These are phyloP conservation scores for Suhomyces coccinellae DNA, from an alignment of 1,139 yeast species.

Conservation along the genomic window DNA sequence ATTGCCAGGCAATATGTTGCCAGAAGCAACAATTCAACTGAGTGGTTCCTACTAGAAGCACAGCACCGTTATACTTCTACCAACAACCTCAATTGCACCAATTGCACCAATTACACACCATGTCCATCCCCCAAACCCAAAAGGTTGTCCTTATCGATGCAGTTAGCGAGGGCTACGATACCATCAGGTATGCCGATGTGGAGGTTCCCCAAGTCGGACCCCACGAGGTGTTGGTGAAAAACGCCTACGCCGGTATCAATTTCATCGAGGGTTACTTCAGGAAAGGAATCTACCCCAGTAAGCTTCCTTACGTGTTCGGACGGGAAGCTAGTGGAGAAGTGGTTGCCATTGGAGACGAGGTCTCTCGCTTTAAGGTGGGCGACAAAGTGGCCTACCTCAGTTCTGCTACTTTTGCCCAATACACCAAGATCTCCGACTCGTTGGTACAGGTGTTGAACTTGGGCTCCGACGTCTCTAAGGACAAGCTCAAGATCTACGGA, in stretches of 20 bases:
- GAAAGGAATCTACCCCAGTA: constrained; percentile 65
- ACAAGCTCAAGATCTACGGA: constrained; percentile 54
- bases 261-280: constrained; percentile 84
- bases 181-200: constrained; percentile 46
- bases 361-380: constrained; percentile 59
- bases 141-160: constrained; percentile 58
- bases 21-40: too few species aligned
- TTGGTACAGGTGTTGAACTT: constrained; percentile 45
- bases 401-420: constrained; percentile 66
- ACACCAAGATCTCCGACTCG: constrained; percentile 48
- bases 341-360: constrained; percentile 65
- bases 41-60: too few species aligned
- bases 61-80: background rate
- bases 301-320: constrained; percentile 68
- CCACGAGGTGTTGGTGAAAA: constrained; percentile 66
- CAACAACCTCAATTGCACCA: background rate
- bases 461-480: constrained; percentile 47
- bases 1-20: too few species aligned
- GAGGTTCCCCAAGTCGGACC: constrained; percentile 59
- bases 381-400: constrained; percentile 67
- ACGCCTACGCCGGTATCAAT: constrained; percentile 75
- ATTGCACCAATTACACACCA: background rate
- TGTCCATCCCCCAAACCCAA: constrained; percentile 36
- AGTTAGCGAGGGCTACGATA: constrained; percentile 46
- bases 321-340: constrained; percentile 81